Conservation (phyloP, 306 rosid species). For the Casuarina glauca region DNA sequence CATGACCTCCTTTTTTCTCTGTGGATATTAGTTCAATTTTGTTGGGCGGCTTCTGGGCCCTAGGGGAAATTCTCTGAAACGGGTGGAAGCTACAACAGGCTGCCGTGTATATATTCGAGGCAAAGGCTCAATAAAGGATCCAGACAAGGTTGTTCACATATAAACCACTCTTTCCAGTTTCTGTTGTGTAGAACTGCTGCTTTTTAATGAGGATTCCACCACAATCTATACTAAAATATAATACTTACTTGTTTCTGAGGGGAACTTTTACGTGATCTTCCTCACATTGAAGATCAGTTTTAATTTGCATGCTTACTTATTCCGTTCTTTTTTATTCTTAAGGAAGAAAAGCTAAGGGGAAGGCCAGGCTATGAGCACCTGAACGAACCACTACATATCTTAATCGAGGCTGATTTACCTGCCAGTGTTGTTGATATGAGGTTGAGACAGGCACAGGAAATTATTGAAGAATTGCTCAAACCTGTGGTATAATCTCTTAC, state of each 20-base stretch:
- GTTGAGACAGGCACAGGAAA: slow-evolving; percentile 95
- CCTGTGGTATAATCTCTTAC: slow-evolving; percentile 71
- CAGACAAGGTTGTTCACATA: slow-evolving; percentile 63
- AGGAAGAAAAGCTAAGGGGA: slow-evolving; percentile 97
- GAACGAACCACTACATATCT: slow-evolving; percentile 87
- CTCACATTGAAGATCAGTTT: slow-evolving; percentile 14
- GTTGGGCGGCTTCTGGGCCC: slow-evolving; percentile 98
- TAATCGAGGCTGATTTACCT: slow-evolving; percentile 92
- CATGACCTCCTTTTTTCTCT: slow-evolving; percentile 31
- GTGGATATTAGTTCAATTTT: slow-evolving; percentile 73
- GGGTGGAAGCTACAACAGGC: slow-evolving; percentile 94
- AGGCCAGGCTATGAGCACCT: slow-evolving; percentile 97
- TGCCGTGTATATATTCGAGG: slow-evolving; percentile 96
- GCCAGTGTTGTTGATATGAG: slow-evolving; percentile 78
- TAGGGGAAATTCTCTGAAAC: slow-evolving; percentile 91
- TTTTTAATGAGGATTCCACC: neutral
- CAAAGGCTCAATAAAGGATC: slow-evolving; percentile 91
- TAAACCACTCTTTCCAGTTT: slow-evolving; percentile 13
- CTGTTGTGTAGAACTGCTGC: slow-evolving; percentile 12
- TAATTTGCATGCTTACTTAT: slow-evolving; percentile 3
- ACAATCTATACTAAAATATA: slow-evolving; percentile 1
- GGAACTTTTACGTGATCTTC: slow-evolving; percentile 1
- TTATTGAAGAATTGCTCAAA: slow-evolving; percentile 92
- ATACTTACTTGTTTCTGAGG: neutral
- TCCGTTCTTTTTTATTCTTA: slow-evolving; percentile 27